phyloP scores from a whole-genome alignment of 345 rosid species.

The Cardiospermum halicacabum region DNA sequence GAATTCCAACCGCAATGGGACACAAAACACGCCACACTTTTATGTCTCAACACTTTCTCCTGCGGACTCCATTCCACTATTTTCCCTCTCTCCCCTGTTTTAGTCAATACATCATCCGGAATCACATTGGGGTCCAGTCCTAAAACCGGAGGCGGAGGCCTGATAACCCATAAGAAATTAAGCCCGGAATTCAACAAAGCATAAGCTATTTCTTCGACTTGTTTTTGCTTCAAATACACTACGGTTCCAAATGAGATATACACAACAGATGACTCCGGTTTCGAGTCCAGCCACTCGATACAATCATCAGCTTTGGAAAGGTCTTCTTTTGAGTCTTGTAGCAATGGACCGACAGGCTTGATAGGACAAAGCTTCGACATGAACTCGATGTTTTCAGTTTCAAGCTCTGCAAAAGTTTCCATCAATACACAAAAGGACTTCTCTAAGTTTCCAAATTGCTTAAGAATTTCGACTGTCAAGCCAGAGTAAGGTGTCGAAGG shows the following conservation, averaged over 20 bases:
- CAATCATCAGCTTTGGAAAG: conserved; percentile 50
- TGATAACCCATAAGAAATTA: conserved; percentile 77
- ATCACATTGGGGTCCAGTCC: conserved; percentile 32
- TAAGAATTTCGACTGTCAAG: conserved; percentile 47
- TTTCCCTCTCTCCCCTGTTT: conserved; percentile 48
- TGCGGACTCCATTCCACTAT: conserved; percentile 80
- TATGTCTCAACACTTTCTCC: conserved; percentile 65
- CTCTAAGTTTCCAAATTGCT: conserved; percentile 52
- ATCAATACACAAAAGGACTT: conserved; percentile 67
- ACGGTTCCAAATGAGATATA: conserved; percentile 79
- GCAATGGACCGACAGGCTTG: conserved; percentile 52
- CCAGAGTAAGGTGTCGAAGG: conserved; percentile 44
- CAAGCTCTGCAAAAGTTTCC: conserved; percentile 74
- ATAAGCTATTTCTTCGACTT: conserved; percentile 63
- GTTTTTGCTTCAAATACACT: conserved; percentile 57
- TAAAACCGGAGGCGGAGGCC: conserved; percentile 34
- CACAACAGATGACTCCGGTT: conserved; percentile 61
- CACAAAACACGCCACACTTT: conserved; percentile 61
- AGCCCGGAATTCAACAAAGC: conserved; percentile 53
- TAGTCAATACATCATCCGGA: conserved; percentile 59
- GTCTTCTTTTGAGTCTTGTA: conserved; percentile 50
- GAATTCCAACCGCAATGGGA: conserved; percentile 98
- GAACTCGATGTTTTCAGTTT: conserved; percentile 53
- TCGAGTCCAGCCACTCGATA: conserved; percentile 71
- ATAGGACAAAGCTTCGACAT: conserved; percentile 50